Evolutionary conservation across 495 filamentous ascomycete genomes (phyloP).

Genomic region (Chaetomium cochliodes): DNA sequence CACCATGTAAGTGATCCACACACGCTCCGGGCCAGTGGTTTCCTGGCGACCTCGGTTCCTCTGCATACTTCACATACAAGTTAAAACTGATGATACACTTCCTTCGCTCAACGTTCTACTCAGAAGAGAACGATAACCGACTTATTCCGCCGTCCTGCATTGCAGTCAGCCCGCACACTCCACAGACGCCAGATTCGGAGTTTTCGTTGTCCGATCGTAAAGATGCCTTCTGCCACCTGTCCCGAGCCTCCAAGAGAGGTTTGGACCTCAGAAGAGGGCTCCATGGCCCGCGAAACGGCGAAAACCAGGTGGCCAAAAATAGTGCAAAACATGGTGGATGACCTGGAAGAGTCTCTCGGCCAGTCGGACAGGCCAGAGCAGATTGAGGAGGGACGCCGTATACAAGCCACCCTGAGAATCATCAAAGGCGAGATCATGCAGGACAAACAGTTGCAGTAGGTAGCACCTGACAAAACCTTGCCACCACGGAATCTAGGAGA

Average conservation of each 20-base stretch:
- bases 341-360: neutral
- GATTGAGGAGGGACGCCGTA: constrained; percentile 2
- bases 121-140: no score
- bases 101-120: no score
- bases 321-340: constrained; percentile 3
- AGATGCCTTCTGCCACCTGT: constrained; percentile 1
- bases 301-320: constrained; percentile 4
- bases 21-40: no score
- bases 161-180: neutral
- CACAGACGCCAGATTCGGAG: neutral
- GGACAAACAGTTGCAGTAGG: neutral
- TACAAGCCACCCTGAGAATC: constrained; percentile 4
- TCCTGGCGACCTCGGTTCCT: no score
- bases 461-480: neutral
- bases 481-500: neutral
- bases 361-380: neutral
- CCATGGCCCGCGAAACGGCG: constrained; percentile 1
- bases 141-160: neutral
- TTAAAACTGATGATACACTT: no score
- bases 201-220: neutral
- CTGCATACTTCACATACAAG: no score
- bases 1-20: no score
- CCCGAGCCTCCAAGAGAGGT: neutral
- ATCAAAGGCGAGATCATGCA: neutral
- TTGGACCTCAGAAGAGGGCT: constrained; percentile 1